Conservation (phyloP, 352 stramenopile genomes). For the Aphanomyces astaci region DNA sequence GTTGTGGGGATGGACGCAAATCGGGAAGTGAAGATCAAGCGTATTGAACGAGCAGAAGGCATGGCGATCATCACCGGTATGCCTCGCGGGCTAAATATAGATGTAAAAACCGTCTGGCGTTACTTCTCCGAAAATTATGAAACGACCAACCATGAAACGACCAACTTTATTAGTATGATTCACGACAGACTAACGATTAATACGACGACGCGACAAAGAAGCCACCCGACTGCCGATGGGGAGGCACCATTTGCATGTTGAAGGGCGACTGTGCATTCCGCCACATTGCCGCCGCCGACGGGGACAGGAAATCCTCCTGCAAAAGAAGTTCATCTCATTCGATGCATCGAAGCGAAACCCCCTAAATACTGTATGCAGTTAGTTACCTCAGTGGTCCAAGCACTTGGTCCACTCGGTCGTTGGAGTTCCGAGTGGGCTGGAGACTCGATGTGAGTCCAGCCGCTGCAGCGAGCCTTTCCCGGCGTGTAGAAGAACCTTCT, state of each 20-base stretch:
- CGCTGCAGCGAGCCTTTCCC: background rate
- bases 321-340: background rate
- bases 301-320: background rate
- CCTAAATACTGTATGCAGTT: no score
- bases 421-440: background rate
- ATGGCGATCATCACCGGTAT: background rate
- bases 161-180: background rate
- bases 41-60: background rate
- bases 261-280: background rate
- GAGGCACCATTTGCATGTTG: conserved; percentile 8
- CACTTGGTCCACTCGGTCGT: conserved; percentile 1
- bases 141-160: background rate
- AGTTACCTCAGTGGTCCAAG: conserved; percentile 1
- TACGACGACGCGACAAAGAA: conserved; percentile 12
- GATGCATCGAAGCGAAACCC: background rate
- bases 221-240: background rate
- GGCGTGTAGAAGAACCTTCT: conserved; percentile 51
- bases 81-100: background rate
- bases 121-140: background rate
- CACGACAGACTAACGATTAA: no score
- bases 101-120: background rate
- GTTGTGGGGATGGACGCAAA: background rate
- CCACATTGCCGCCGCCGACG: background rate
- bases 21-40: background rate
- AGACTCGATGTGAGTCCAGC: background rate